phyloP scores from a whole-genome alignment of 1,284 basidiomycete genomes.

The Inonotus hispidus region DNA sequence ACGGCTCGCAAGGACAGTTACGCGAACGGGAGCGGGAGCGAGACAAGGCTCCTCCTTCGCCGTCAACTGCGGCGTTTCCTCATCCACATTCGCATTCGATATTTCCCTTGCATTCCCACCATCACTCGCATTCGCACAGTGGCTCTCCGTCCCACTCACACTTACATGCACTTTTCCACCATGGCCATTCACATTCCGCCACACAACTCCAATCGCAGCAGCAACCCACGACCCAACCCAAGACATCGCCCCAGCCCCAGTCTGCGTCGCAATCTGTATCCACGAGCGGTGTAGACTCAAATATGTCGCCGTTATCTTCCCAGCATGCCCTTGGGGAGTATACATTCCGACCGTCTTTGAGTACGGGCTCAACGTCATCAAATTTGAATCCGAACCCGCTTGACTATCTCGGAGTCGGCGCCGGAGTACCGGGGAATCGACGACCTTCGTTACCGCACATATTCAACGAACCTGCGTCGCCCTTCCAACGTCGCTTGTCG shows the following conservation, averaged over 20 bases:
- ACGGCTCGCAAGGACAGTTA: slow-evolving; percentile 14
- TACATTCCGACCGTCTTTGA: slow-evolving; percentile 2
- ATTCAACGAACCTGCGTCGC: slow-evolving; percentile 8
- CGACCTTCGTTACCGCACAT: slow-evolving; percentile 16
- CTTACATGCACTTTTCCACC: slow-evolving; percentile 1
- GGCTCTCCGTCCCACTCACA: slow-evolving; percentile 4
- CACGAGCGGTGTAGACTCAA: not conserved
- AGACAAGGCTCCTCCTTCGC: slow-evolving; percentile 10
- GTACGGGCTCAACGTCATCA: not conserved
- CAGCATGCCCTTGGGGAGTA: slow-evolving; percentile 5
- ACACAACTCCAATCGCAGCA: slow-evolving; percentile 1
- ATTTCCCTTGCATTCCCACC: not conserved
- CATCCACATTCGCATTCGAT: not conserved
- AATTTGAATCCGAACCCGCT: not conserved
- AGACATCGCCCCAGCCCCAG: not conserved
- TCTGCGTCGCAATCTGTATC: not conserved
- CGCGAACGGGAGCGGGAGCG: slow-evolving; percentile 5
- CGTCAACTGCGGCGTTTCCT: not conserved
- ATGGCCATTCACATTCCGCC: slow-evolving; percentile 8
- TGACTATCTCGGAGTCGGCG: not conserved
- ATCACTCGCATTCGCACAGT: not conserved
- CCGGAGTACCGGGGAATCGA: slow-evolving; percentile 11
- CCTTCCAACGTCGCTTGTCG: not conserved
- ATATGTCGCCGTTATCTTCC: not conserved
- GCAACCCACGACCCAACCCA: slow-evolving; percentile 2